Evolutionary conservation across 257 asterid genomes (phyloP), one percentile per base, ranked within the genome.

Genomic region (Forsythia viridissima): DNA sequence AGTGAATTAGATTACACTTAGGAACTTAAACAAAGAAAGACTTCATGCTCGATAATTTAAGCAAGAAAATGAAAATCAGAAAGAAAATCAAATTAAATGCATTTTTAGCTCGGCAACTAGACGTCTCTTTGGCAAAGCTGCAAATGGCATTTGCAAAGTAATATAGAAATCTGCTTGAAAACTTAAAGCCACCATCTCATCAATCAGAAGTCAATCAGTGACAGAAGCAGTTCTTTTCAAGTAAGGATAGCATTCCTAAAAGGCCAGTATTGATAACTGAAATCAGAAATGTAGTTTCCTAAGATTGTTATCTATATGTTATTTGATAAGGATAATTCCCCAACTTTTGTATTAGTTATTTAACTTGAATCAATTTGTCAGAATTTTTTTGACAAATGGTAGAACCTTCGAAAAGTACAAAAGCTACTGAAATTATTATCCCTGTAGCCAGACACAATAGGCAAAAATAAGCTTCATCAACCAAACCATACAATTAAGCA

Each of bases 381-480:
- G 63, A 55, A 55, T 0, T 2, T 68, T 77, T 34, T 68, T 18
- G 51, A 77, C n/a, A 38, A 18, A 3, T 40, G 36, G 20, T 52
- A 52, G 59, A 52, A 52, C 7, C 5, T 52, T 52, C 13, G 21
- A 52, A 52, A 52, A 52, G 0, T 16, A 52, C 16, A n/a, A 30
- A 30, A 20, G 38, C 36, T 18, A 42, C 15, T 8, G 16, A 20
- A 4, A 52, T 40, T 37, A 67, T 21, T 44, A 42, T 30, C 20
- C 78, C 37, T 39, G 36, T 46, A 67, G 39, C 66, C 37, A 69
- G 59, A 74, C 38, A 74, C 38, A 20, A 59, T 42, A 72, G 57
- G 63, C 11, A 74, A 59, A 68, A 82, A 41, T 77, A 71, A 74
- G 34, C 37, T 61, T 46, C 42, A 70, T 61, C 41, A 24, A 37